A percentile compares a stretch with the other conserved stretches of the same genome.
Evolutionary conservation across 495 filamentous ascomycete species (phyloP).

Genomic region (Tuber brumale): DNA sequence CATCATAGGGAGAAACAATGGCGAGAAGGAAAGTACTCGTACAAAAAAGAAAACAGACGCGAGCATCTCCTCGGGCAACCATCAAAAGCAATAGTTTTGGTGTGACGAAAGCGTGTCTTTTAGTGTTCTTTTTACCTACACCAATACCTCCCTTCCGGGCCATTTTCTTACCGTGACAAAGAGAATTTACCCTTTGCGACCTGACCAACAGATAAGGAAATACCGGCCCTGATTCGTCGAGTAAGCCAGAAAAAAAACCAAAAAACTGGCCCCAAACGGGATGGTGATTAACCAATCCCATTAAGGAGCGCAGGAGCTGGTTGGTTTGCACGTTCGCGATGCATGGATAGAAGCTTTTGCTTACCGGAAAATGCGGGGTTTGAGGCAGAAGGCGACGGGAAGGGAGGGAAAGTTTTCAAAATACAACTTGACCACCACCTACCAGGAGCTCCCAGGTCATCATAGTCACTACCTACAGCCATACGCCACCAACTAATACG

Average conservation of each 20-base stretch:
- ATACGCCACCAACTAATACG: neutral
- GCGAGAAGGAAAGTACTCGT: neutral
- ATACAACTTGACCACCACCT: neutral
- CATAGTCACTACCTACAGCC: neutral
- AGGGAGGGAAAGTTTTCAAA: neutral
- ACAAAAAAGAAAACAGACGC: neutral
- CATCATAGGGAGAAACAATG: neutral
- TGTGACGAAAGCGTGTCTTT: neutral
- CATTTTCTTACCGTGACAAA: neutral
- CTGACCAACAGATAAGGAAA: neutral
- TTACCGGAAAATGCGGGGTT: neutral
- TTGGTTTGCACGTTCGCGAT: neutral
- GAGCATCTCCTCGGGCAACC: neutral
- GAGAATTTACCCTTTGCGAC: conserved; percentile 2
- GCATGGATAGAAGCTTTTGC: neutral
- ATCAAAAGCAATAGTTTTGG: neutral
- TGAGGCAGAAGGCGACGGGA: neutral
- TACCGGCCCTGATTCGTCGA: neutral
- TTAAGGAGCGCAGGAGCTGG: neutral
- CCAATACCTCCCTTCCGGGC: conserved; percentile 1
- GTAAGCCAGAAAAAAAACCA: neutral
- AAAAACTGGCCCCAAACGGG: neutral
- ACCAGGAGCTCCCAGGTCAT: neutral
- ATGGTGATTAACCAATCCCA: neutral
- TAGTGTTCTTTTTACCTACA: neutral